Percentiles rank a stretch among this genome's conserved stretches.
Conservation (phyloP, 805 yeast species). For the Starmera dryadoides region DNA sequence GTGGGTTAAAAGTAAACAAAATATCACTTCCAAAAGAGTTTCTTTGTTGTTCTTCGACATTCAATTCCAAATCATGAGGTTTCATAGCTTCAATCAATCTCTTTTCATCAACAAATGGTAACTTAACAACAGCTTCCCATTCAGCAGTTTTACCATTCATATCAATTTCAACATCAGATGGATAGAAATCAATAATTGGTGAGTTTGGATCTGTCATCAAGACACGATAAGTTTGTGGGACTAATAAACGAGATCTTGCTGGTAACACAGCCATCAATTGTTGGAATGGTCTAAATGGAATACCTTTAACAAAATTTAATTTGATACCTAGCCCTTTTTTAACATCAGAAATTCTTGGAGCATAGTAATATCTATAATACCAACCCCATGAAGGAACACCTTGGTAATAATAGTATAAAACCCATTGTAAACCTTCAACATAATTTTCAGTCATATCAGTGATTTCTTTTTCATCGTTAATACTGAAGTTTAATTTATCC, state of each 20-base stretch:
- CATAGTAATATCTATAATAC: slow-evolving; percentile 84
- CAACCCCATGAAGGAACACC: slow-evolving; percentile 96
- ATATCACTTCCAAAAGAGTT: slow-evolving; percentile 71
- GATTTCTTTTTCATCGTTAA: slow-evolving; percentile 52
- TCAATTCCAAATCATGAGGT: slow-evolving; percentile 53
- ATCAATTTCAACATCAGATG: slow-evolving; percentile 80
- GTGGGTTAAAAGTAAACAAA: slow-evolving; percentile 69
- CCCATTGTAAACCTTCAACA: slow-evolving; percentile 97
- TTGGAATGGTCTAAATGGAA: slow-evolving; percentile 87
- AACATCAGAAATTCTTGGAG: slow-evolving; percentile 92
- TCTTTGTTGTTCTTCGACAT: slow-evolving; percentile 65
- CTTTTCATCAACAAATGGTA: slow-evolving; percentile 84
- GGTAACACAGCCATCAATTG: slow-evolving; percentile 98
- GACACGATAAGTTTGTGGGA: slow-evolving; percentile 71
- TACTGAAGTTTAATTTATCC: slow-evolving; percentile 63
- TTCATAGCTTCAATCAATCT: slow-evolving; percentile 67
- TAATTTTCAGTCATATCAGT: slow-evolving; percentile 69
- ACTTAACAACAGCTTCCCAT: slow-evolving; percentile 96
- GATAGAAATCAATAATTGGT: slow-evolving; percentile 87
- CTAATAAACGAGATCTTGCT: slow-evolving; percentile 74
- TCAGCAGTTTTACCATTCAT: slow-evolving; percentile 91
- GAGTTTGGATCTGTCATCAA: slow-evolving; percentile 83
- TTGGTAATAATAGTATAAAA: slow-evolving; percentile 77
- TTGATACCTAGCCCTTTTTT: slow-evolving; percentile 59
- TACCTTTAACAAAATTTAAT: slow-evolving; percentile 58